Percentiles rank a stretch among this genome's conserved stretches.
These are phyloP conservation scores for Euptelea pleiosperma DNA, from an alignment of 164 flowering plant species.

Conservation along the genomic window DNA sequence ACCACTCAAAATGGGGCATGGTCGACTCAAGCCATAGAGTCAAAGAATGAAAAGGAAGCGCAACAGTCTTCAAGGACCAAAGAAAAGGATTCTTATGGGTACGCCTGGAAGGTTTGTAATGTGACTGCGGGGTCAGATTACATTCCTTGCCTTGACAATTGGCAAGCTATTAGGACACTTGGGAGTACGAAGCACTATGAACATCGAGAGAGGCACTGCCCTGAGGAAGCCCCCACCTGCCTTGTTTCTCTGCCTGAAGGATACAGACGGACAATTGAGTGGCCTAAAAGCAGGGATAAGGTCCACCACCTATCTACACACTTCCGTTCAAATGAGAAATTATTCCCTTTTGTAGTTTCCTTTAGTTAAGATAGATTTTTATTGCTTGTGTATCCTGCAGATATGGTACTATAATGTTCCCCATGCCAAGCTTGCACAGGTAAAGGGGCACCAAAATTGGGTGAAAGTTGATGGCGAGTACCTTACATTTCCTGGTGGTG, in stretches of 20 bases:
- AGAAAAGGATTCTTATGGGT: conserved; percentile 6
- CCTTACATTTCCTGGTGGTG: conserved; percentile 92
- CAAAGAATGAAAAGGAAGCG: conserved; percentile 51
- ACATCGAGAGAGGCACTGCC: conserved; percentile 91
- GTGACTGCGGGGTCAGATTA: conserved; percentile 76
- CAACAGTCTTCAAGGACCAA: conserved; percentile 33
- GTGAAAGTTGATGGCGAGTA: conserved; percentile 76
- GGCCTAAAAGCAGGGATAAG: conserved; percentile 92
- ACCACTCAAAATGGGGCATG: conserved; percentile 41
- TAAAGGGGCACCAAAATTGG: no score
- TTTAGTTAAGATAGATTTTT: no score
- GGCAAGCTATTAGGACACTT: conserved; percentile 64
- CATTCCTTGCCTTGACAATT: conserved; percentile 89
- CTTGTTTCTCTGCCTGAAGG: conserved; percentile 82
- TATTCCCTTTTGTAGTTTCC: background rate
- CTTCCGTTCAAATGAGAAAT: background rate
- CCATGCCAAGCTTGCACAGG: conserved; percentile 67
- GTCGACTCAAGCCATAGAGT: conserved; percentile 64
- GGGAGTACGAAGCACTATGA: conserved; percentile 79
- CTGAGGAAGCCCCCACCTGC: conserved; percentile 70
- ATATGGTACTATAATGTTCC: conserved; percentile 89
- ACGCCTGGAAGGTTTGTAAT: conserved; percentile 66
- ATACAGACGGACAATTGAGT: conserved; percentile 59
- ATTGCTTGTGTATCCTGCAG: conserved; percentile 34
- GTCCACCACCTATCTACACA: conserved; percentile 24